A percentile compares a stretch with the other conserved stretches of the same genome.
These are phyloP conservation scores for Rhododendron williamsianum DNA, from an alignment of 148 eudicot species.

Conservation along the genomic window DNA sequence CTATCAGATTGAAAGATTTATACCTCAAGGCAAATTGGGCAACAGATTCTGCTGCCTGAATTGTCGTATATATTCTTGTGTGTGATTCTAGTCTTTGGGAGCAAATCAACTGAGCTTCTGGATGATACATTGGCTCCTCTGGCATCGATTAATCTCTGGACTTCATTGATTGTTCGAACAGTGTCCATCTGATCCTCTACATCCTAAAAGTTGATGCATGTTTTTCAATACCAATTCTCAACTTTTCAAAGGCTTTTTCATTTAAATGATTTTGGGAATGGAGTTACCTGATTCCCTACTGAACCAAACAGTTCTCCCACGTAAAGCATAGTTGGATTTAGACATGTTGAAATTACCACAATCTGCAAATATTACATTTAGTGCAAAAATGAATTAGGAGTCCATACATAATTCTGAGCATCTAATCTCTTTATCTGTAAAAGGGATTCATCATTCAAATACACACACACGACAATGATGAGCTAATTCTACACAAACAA, in stretches of 20 bases:
- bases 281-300: not conserved
- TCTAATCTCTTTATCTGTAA: not conserved
- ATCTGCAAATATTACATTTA: not conserved
- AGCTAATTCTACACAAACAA: not conserved
- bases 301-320: not conserved
- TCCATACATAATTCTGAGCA: not conserved
- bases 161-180: not conserved
- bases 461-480: not conserved
- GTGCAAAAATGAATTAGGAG: not conserved
- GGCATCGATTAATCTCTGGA: not conserved
- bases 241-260: not conserved
- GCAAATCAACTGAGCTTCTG: not conserved
- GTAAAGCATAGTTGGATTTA: not conserved
- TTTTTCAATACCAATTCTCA: not conserved
- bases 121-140: not conserved
- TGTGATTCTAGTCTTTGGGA: not conserved
- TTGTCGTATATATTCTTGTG: not conserved
- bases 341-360: not conserved
- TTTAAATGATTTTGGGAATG: not conserved
- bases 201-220: not conserved
- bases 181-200: not conserved
- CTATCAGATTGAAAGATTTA: not conserved
- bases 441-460: not conserved
- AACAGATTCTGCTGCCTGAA: not conserved
- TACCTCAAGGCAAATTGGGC: constrained; percentile 11